Conservation (phyloP, 2,329 filamentous ascomycete genomes). For the Lachnellula occidentalis region DNA sequence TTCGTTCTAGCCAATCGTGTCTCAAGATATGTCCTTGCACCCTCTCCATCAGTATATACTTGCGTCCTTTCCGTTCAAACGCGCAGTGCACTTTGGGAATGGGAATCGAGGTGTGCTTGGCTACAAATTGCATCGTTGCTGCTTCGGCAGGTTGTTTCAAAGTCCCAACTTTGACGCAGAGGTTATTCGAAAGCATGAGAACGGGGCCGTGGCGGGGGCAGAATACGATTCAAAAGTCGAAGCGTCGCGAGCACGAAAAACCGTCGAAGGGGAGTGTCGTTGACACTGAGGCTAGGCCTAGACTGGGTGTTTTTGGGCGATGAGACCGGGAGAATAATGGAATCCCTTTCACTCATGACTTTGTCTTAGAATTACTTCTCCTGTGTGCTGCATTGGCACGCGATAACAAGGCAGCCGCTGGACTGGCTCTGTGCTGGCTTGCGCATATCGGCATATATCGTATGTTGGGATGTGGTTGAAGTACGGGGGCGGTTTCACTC, state of each 20-base stretch:
- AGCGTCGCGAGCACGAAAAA: slow-evolving; percentile 14
- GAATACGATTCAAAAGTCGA: slow-evolving; percentile 7
- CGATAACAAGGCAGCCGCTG: neutral
- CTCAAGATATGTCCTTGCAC: slow-evolving; percentile 34
- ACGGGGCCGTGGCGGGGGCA: slow-evolving; percentile 10
- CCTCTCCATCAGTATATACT: slow-evolving; percentile 38
- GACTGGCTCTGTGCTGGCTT: neutral
- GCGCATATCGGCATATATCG: slow-evolving; percentile 1
- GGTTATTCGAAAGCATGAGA: slow-evolving; percentile 12
- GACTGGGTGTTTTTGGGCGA: too few species aligned
- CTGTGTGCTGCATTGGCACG: neutral
- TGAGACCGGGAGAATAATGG: too few species aligned
- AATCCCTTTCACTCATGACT: too few species aligned
- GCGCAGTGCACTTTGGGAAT: slow-evolving; percentile 35
- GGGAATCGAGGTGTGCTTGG: slow-evolving; percentile 34
- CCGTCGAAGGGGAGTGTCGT: slow-evolving; percentile 14
- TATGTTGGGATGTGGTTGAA: slow-evolving; percentile 2
- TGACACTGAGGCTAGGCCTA: slow-evolving; percentile 1
- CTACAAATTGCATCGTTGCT: slow-evolving; percentile 33
- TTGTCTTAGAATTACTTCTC: neutral
- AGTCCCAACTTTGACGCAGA: slow-evolving; percentile 15
- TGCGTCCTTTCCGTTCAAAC: slow-evolving; percentile 28
- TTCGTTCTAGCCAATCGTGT: slow-evolving; percentile 28
- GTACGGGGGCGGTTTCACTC: neutral
- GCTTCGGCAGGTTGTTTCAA: slow-evolving; percentile 16